These are phyloP conservation scores for Kuraishia piskuri DNA, from an alignment of 805 yeast genomes.

Conservation along the genomic window DNA sequence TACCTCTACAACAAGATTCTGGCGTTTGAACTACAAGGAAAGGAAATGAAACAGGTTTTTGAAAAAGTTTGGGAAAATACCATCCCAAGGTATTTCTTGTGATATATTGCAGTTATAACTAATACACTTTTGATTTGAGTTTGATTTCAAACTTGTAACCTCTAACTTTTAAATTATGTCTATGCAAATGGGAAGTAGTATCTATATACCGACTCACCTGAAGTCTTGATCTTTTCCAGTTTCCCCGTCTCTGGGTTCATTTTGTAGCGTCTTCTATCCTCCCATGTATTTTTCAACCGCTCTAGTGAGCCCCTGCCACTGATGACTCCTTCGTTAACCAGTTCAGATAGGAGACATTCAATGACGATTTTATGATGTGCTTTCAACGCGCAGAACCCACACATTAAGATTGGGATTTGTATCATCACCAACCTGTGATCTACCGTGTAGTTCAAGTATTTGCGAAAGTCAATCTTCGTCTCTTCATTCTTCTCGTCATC, in stretches of 20 bases:
- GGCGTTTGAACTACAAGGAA: slow-evolving; percentile 26
- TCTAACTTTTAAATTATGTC: background rate
- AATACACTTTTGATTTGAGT: background rate
- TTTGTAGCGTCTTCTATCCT: slow-evolving; percentile 9
- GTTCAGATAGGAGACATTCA: slow-evolving; percentile 16
- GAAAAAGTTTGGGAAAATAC: slow-evolving; percentile 27
- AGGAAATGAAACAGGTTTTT: slow-evolving; percentile 20
- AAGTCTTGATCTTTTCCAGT: background rate
- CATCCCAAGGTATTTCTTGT: slow-evolving; percentile 24
- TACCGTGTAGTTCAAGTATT: slow-evolving; percentile 13
- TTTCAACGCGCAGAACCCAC: slow-evolving; percentile 17
- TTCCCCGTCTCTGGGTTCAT: background rate
- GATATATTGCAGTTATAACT: slow-evolving; percentile 5
- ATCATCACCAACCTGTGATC: slow-evolving; percentile 23
- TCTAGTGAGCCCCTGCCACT: slow-evolving; percentile 16
- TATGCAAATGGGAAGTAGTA: background rate
- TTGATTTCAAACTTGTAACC: background rate
- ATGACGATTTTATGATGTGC: slow-evolving; percentile 17
- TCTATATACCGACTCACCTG: background rate
- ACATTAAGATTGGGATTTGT: slow-evolving; percentile 18
- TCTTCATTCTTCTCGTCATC: slow-evolving; percentile 6
- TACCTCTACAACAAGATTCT: slow-evolving; percentile 21
- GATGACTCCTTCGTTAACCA: slow-evolving; percentile 17
- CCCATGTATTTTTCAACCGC: slow-evolving; percentile 18
- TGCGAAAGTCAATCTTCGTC: slow-evolving; percentile 7